Percentiles rank a stretch among this genome's conserved stretches.
Conservation (phyloP, 2,329 filamentous ascomycete genomes). For the Xylaria polymorpha region DNA sequence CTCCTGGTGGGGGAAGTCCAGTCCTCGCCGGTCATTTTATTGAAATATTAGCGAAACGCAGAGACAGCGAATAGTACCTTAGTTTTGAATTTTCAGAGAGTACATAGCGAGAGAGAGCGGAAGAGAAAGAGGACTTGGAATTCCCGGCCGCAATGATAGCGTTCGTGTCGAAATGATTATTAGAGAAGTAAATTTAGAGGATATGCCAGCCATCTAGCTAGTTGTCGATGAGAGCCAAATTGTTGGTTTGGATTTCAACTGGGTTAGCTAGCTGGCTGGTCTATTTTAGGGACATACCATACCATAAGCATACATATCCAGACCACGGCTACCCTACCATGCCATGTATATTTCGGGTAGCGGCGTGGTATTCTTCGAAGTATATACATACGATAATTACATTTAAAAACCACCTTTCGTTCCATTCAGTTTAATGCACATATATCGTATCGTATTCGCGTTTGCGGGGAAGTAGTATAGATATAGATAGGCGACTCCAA, state of each 20-base stretch:
- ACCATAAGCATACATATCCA: neutral
- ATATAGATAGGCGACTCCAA: neutral
- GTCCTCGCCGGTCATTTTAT: conserved; percentile 5
- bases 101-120: neutral
- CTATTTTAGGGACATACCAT: neutral
- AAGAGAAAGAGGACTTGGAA: neutral
- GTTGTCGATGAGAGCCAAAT: neutral
- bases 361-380: conserved; percentile 12
- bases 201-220: neutral
- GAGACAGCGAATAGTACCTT: neutral
- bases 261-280: too few species aligned
- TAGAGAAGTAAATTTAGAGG: conserved; percentile 3
- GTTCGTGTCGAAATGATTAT: neutral
- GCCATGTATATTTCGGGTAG: conserved; percentile 30
- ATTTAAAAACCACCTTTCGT: conserved; percentile 1
- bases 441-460: conserved; percentile 22
- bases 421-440: conserved; percentile 11
- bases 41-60: conserved; percentile 1
- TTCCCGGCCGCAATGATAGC: neutral
- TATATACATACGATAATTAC: conserved; percentile 8
- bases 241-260: neutral
- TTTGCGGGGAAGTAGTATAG: neutral
- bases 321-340: conserved; percentile 15
- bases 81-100: conserved; percentile 1
- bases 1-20: neutral